Percentiles rank a stretch among this genome's conserved stretches.
phyloP scores from a whole-genome alignment of 768 basidiomycete species.

The Podaxis sp. region DNA sequence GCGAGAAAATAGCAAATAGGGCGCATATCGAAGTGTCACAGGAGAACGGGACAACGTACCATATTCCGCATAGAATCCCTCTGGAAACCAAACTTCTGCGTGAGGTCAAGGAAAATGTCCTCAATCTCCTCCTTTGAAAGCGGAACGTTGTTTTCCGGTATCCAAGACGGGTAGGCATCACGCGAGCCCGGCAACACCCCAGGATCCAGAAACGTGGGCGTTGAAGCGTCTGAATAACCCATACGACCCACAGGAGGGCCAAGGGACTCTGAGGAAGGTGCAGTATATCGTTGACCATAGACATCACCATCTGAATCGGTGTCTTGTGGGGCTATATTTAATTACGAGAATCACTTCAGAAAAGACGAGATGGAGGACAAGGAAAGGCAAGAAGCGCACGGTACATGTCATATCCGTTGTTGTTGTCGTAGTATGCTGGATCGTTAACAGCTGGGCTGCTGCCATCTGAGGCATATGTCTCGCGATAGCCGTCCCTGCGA shows the following conservation, averaged over 20 bases:
- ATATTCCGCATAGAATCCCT: conserved; percentile 94
- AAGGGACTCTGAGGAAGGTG: conserved; percentile 76
- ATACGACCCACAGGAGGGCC: conserved; percentile 48
- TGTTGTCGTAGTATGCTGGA: conserved; percentile 53
- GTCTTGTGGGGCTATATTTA: conserved; percentile 64
- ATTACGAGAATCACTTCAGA: conserved; percentile 22
- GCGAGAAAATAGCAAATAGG: background rate
- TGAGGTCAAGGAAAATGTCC: conserved; percentile 95
- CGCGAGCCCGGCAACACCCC: conserved; percentile 52
- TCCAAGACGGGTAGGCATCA: conserved; percentile 96
- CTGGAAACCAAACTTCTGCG: conserved; percentile 99
- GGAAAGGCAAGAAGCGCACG: conserved; percentile 36
- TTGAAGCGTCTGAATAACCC: conserved; percentile 68
- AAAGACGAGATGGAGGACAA: conserved; percentile 16
- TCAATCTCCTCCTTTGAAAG: conserved; percentile 99
- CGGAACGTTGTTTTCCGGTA: conserved; percentile 88
- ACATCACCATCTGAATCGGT: conserved; percentile 82
- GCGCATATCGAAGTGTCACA: conserved; percentile 2
- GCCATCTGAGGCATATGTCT: conserved; percentile 70
- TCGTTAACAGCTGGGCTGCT: conserved; percentile 65
- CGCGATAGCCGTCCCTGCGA: conserved; percentile 46
- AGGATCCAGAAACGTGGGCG: conserved; percentile 72
- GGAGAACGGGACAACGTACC: conserved; percentile 42
- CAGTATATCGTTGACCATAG: conserved; percentile 63
- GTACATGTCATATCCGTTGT: conserved; percentile 61